A percentile compares a stretch with the other conserved stretches of the same genome.
These are phyloP conservation scores for Zymoseptoria passerinii DNA, from an alignment of 2,329 filamentous ascomycete species.

Conservation along the genomic window DNA sequence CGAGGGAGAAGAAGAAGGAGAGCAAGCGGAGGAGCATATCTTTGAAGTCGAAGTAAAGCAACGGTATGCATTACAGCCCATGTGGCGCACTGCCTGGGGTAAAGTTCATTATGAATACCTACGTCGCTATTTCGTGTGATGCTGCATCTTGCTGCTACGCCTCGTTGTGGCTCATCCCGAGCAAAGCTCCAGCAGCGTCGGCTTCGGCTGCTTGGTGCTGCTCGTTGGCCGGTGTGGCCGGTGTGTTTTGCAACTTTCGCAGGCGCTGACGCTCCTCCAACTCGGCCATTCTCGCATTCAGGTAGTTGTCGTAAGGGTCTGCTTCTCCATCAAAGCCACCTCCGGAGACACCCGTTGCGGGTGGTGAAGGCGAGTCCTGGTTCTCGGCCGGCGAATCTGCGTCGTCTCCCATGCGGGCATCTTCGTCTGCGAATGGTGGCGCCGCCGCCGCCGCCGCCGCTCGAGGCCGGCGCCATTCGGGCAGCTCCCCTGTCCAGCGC, in stretches of 20 bases:
- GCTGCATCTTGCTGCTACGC: slow-evolving; percentile 1
- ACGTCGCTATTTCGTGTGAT: background rate
- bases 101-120: background rate
- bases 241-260: slow-evolving; percentile 20
- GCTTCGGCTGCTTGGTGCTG: slow-evolving; percentile 15
- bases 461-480: slow-evolving; percentile 15
- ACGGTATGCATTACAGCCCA: background rate
- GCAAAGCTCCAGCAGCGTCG: slow-evolving; percentile 22
- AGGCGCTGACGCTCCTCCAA: slow-evolving; percentile 23
- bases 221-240: slow-evolving; percentile 13
- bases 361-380: slow-evolving; percentile 19
- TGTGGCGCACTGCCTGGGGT: slow-evolving; percentile 1
- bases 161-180: slow-evolving; percentile 15
- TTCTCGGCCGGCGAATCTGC: slow-evolving; percentile 4
- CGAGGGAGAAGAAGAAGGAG: slow-evolving; percentile 25
- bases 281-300: slow-evolving; percentile 22
- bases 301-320: slow-evolving; percentile 29
- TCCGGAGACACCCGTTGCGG: slow-evolving; percentile 22
- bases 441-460: background rate
- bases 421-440: slow-evolving; percentile 1
- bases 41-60: slow-evolving; percentile 12
- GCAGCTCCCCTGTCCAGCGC: slow-evolving; percentile 19
- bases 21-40: slow-evolving; percentile 20
- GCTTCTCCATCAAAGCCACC: slow-evolving; percentile 28
- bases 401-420: slow-evolving; percentile 7